These are phyloP conservation scores for Isochrysis galbana DNA, from an alignment of 78 protist genomes.

Conservation along the genomic window DNA sequence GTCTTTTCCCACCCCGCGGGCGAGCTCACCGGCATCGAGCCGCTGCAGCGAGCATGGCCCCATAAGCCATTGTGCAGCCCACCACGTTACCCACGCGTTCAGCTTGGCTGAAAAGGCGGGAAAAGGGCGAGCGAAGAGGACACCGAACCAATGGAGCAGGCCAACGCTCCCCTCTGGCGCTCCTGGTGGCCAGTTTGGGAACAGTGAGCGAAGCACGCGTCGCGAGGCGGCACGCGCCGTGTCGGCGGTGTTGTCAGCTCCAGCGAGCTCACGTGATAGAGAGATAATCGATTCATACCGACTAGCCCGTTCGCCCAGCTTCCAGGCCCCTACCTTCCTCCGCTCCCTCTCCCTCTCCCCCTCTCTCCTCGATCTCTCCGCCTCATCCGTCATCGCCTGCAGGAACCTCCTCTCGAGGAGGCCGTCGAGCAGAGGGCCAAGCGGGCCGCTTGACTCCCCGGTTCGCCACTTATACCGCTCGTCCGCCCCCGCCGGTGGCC, in stretches of 20 bases:
- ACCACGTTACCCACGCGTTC: neutral
- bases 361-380: neutral
- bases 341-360: too few species aligned
- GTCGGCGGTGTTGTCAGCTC: neutral
- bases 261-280: neutral
- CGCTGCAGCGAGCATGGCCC: neutral
- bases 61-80: neutral
- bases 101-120: neutral
- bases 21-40: neutral
- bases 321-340: too few species aligned
- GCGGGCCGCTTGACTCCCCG: neutral
- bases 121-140: neutral
- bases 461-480: neutral
- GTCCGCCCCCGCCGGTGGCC: neutral
- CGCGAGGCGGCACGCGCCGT: neutral
- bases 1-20: too few species aligned
- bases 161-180: neutral
- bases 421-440: neutral
- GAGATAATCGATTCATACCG: neutral
- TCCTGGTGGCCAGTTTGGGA: neutral
- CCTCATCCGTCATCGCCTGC: neutral
- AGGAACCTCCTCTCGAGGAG: neutral
- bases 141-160: neutral
- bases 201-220: neutral
- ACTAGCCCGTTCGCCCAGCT: neutral